These are phyloP conservation scores for Prunus mira DNA, from an alignment of 306 rosid genomes.

Conservation along the genomic window DNA sequence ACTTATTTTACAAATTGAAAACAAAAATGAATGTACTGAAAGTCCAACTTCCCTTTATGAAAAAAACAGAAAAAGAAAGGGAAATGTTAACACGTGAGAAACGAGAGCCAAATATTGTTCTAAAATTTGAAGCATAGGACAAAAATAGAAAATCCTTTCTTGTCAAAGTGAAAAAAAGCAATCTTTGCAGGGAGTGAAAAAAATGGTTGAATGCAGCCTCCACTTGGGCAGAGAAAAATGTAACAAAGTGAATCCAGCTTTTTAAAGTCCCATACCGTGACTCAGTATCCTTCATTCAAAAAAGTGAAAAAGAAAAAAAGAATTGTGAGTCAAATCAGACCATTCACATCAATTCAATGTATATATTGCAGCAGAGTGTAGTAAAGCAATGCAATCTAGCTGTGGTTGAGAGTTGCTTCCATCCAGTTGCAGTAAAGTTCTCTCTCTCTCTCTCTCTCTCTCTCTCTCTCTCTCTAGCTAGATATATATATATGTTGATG, in stretches of 20 bases:
- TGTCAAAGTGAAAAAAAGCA: neutral
- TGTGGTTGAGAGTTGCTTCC: neutral
- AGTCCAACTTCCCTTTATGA: neutral
- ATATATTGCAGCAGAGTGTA: neutral
- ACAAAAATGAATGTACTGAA: neutral
- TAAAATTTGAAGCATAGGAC: neutral
- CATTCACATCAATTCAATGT: neutral
- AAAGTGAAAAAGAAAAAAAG: neutral
- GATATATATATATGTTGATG: neutral
- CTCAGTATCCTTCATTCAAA: neutral
- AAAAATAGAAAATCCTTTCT: neutral
- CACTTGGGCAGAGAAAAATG: neutral
- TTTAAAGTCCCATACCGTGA: neutral
- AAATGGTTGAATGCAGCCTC: neutral
- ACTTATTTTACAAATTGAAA: neutral
- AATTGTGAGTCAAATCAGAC: neutral
- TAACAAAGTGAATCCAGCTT: neutral
- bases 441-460: neutral
- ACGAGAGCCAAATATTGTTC: neutral
- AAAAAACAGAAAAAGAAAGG: neutral
- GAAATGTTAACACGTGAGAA: constrained; percentile 1
- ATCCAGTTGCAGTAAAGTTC: neutral
- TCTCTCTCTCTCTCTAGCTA: no score
- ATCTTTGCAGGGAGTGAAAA: neutral
- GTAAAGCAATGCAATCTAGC: constrained; percentile 6